Evolutionary conservation across 2,329 filamentous ascomycete species (phyloP).

Genomic region (Aspergillus sp.): DNA sequence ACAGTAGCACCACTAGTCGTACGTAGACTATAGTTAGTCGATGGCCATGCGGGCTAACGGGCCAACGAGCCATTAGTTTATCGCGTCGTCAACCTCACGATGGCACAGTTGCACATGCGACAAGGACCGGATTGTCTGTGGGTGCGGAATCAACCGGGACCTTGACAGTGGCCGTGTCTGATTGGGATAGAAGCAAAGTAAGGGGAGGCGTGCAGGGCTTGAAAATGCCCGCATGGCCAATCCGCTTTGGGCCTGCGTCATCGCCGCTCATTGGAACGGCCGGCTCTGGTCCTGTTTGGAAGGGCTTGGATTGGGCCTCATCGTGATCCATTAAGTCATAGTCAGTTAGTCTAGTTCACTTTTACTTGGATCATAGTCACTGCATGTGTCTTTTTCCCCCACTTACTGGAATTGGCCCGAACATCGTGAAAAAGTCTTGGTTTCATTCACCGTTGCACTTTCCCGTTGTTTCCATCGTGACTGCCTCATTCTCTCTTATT

Average conservation of each 20-base stretch:
- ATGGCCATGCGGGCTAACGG: neutral
- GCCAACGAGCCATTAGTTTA: neutral
- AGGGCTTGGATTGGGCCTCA: neutral
- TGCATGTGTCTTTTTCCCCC: neutral
- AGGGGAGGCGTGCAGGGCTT: neutral
- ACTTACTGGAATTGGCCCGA: neutral
- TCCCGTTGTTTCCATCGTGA: slow-evolving; percentile 5
- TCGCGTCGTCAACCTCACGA: neutral
- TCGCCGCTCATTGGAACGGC: slow-evolving; percentile 2
- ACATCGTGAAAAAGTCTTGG: neutral
- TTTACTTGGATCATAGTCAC: neutral
- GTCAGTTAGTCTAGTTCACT: neutral
- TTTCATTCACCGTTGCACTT: slow-evolving; percentile 3
- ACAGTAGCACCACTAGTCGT: neutral
- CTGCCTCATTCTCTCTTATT: slow-evolving; percentile 4
- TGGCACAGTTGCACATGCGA: neutral
- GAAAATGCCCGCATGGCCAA: neutral
- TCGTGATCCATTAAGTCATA: slow-evolving; percentile 1
- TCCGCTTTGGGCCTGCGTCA: slow-evolving; percentile 1
- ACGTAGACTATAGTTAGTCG: neutral
- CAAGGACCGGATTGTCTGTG: neutral
- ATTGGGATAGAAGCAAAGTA: slow-evolving; percentile 1
- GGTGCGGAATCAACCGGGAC: neutral
- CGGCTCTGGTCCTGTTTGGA: neutral
- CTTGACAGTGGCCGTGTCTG: neutral